These are phyloP conservation scores for Fereydounia khargensis DNA, from an alignment of 1,284 basidiomycete genomes.

Conservation along the genomic window DNA sequence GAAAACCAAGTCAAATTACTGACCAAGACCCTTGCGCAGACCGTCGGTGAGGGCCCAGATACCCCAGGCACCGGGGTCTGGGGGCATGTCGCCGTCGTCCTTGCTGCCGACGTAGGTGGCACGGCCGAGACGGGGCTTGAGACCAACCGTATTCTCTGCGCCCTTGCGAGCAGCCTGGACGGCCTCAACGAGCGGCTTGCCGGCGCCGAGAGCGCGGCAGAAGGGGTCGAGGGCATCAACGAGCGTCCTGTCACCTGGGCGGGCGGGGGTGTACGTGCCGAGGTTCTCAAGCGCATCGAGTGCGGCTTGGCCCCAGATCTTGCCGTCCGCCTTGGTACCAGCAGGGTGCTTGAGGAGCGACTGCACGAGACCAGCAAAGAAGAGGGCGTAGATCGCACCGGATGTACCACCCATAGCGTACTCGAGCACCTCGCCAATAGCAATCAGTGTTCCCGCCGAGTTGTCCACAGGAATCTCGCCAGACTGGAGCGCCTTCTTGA, in stretches of 20 bases:
- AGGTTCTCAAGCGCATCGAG: conserved; percentile 48
- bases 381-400: conserved; percentile 63
- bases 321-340: conserved; percentile 29
- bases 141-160: conserved; percentile 62
- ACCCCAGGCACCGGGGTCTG: conserved; percentile 66
- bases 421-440: conserved; percentile 52
- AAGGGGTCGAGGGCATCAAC: conserved; percentile 64
- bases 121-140: conserved; percentile 62
- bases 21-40: conserved; percentile 41
- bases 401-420: conserved; percentile 59
- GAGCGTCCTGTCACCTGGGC: conserved; percentile 64
- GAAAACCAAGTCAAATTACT: conserved; percentile 5
- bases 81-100: conserved; percentile 54
- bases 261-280: conserved; percentile 62
- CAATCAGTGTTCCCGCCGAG: conserved; percentile 47
- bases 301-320: conserved; percentile 50
- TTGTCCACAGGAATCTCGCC: conserved; percentile 47
- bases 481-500: conserved; percentile 43
- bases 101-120: conserved; percentile 62
- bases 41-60: conserved; percentile 59
- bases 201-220: conserved; percentile 57
- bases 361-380: conserved; percentile 61
- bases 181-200: conserved; percentile 55
- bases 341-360: conserved; percentile 36
- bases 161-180: conserved; percentile 60